phyloP scores from a whole-genome alignment of 257 asterid genomes.

The Lithospermum erythrorhizon region DNA sequence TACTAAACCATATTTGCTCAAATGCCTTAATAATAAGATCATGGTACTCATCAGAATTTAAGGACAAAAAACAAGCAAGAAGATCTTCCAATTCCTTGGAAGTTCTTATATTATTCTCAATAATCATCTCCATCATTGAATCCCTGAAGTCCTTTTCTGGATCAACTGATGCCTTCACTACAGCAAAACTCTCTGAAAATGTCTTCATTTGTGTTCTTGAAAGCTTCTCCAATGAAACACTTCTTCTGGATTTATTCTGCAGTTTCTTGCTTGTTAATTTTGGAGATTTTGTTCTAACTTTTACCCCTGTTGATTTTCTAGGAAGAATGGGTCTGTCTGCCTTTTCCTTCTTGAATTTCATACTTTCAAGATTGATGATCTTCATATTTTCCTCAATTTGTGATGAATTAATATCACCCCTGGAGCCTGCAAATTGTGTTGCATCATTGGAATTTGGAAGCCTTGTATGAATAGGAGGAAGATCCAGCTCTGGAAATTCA shows the following conservation, averaged over 20 bases:
- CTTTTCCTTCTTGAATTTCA: not conserved
- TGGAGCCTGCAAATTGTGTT: constrained; percentile 2
- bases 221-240: not conserved
- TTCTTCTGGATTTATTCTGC: not conserved
- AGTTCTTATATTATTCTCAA: not conserved
- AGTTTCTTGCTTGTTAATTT: constrained; percentile 1
- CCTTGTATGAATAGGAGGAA: not conserved
- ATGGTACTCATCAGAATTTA: constrained; percentile 2
- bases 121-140: constrained; percentile 5
- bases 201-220: not conserved
- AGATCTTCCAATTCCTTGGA: constrained; percentile 4
- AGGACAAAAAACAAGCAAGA: not conserved
- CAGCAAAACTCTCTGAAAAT: constrained; percentile 1
- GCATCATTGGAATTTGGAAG: not conserved
- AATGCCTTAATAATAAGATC: not conserved
- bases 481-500: constrained; percentile 23
- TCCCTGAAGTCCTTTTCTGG: constrained; percentile 3
- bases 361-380: not conserved
- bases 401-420: not conserved
- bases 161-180: constrained; percentile 3
- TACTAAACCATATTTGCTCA: constrained; percentile 1
- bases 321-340: not conserved
- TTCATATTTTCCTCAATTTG: not conserved
- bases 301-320: constrained; percentile 1
- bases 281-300: constrained; percentile 2